Conservation (phyloP, 345 rosid species). For the Citrus australasica region DNA sequence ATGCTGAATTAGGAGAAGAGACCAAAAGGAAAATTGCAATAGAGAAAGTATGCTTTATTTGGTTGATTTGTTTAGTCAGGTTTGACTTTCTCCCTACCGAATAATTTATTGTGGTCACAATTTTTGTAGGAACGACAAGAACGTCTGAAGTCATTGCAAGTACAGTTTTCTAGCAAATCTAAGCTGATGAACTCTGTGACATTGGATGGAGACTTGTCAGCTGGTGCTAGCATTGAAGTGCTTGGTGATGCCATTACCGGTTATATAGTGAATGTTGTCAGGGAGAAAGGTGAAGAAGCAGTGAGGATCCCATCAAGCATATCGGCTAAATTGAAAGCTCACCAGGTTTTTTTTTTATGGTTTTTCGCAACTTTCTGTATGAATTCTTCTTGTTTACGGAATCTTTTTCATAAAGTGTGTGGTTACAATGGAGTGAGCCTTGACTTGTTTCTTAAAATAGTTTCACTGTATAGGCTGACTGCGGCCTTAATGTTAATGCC, state of each 20-base stretch:
- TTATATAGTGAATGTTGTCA: constrained; percentile 91
- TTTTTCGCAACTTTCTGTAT: not conserved
- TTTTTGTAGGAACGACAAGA: constrained; percentile 91
- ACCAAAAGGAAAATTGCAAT: constrained; percentile 96
- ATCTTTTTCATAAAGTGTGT: not conserved
- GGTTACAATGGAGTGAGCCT: not conserved
- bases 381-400: not conserved
- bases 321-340: constrained; percentile 83
- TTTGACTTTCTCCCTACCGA: constrained; percentile 7
- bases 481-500: not conserved
- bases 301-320: constrained; percentile 86
- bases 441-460: not conserved
- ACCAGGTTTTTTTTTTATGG: constrained; percentile 64
- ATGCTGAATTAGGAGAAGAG: constrained; percentile 96
- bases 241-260: constrained; percentile 85
- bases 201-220: constrained; percentile 41
- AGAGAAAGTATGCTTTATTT: constrained; percentile 62
- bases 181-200: constrained; percentile 40
- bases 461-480: not conserved
- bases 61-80: constrained; percentile 9
- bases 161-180: constrained; percentile 69
- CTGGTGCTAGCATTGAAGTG: constrained; percentile 65
- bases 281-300: constrained; percentile 95
- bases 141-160: constrained; percentile 75
- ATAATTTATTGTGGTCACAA: constrained; percentile 20